Base-by-base conservation (phyloP, 768 basidiomycete genomes). In the Psilocybe sp. region DNA sequence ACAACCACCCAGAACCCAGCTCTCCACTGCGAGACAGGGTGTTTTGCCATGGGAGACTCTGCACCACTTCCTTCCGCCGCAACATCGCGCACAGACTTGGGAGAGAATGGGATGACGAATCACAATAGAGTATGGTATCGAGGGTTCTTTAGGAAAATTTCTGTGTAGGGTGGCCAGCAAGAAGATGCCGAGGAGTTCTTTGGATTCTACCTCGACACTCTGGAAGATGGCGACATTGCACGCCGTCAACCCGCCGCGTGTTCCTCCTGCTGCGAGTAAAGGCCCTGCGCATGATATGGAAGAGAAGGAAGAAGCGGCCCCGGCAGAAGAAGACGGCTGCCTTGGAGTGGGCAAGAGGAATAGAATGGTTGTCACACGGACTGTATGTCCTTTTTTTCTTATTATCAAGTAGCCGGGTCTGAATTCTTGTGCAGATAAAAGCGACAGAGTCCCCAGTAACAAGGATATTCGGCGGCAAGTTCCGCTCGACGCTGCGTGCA, bases 151-250 rank as follows among this genome's bases (percentile, higher is more conserved):
- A n/a, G n/a, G n/a, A n/a, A n/a, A n/a, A n/a, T n/a, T n/a, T 43
- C 40, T 18, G 4, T 46, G 11, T 55, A 92, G 81, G 84, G 90
- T 34, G 94, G 94, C 0, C 90, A 93, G 51, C 96, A 99, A 70
- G 96, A 99, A 65, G 96, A 99, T 51, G 96, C 95, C 8, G 95
- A 99, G 67, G 96, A 99, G 68, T 98, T 97, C 67, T 75, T 98
- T n/a, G 96, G 96, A 3, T 98, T 97, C 70, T 96, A 92, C 70
- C 75, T 98, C 19, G 93, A 98, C 59, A 90, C 93, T 0, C 72
- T 99, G 5, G 92, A 96, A 65, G 96, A 99, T 91, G 3, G 74
- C 77, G 3, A 69, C 95, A n/a, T 67, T 82, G 6, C 72, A 81
- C 5, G 75, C 82, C 0, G 60, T 85, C 13, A 65, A 69, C 10